A percentile compares a stretch with the other conserved stretches of the same genome.
Evolutionary conservation across 495 filamentous ascomycete species (phyloP).

Genomic region (Lasiosphaeria hispida): DNA sequence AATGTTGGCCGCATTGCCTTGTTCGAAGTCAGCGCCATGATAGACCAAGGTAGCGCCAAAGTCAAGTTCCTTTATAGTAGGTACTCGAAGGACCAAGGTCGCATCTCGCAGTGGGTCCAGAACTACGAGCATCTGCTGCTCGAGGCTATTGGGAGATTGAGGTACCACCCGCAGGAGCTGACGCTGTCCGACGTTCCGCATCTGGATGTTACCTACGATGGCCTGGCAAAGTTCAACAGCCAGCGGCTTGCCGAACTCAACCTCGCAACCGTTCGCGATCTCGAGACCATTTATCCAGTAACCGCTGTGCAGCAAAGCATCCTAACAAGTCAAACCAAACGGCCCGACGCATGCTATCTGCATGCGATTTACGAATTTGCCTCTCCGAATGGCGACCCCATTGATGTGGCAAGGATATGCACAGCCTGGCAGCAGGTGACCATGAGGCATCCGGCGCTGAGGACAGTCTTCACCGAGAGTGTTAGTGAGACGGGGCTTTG

Average conservation of each 20-base stretch:
- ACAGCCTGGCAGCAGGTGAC: slow-evolving; percentile 44
- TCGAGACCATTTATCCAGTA: slow-evolving; percentile 60
- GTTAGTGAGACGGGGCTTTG: slow-evolving; percentile 39
- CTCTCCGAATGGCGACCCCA: slow-evolving; percentile 32
- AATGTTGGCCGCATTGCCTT: slow-evolving; percentile 58
- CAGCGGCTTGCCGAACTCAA: slow-evolving; percentile 50
- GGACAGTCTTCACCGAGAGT: slow-evolving; percentile 46
- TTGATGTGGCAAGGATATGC: slow-evolving; percentile 44
- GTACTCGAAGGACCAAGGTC: slow-evolving; percentile 55
- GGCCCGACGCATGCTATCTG: slow-evolving; percentile 58
- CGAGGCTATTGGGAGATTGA: slow-evolving; percentile 49
- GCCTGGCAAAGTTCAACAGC: slow-evolving; percentile 50
- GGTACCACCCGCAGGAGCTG: slow-evolving; percentile 46
- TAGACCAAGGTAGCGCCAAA: slow-evolving; percentile 58
- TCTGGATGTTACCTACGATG: slow-evolving; percentile 58
- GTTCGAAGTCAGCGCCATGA: slow-evolving; percentile 61
- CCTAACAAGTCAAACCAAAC: slow-evolving; percentile 56
- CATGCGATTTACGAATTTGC: slow-evolving; percentile 61
- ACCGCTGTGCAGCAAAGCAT: slow-evolving; percentile 68
- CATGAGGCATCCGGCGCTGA: slow-evolving; percentile 37
- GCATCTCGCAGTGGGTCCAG: slow-evolving; percentile 58
- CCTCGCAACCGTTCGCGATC: slow-evolving; percentile 39
- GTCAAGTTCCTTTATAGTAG: slow-evolving; percentile 64
- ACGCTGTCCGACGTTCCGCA: slow-evolving; percentile 64
- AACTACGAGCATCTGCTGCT: slow-evolving; percentile 56